Evolutionary conservation across 768 basidiomycete genomes (phyloP).

Genomic region (Coprinellus micaceus): DNA sequence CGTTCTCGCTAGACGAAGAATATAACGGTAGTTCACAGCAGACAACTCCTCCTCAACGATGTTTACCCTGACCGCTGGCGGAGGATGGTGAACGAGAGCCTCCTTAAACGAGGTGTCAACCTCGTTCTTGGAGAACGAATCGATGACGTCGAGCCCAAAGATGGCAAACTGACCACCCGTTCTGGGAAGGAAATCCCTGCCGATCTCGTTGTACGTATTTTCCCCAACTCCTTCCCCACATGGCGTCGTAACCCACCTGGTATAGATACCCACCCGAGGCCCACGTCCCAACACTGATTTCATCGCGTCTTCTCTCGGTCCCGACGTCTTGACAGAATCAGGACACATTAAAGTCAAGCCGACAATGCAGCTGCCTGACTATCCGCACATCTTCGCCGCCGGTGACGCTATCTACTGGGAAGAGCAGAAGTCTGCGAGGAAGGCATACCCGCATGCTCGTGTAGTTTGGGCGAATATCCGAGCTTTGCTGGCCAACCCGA

Average conservation of each 20-base stretch:
- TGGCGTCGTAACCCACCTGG: not conserved
- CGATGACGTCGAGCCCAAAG: slow-evolving; percentile 37
- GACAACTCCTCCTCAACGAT: slow-evolving; percentile 42
- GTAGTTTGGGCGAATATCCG: slow-evolving; percentile 16
- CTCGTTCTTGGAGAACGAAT: slow-evolving; percentile 38
- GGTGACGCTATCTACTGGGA: slow-evolving; percentile 21
- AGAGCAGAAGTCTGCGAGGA: slow-evolving; percentile 19
- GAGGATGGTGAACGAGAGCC: slow-evolving; percentile 33
- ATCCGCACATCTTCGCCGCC: slow-evolving; percentile 19
- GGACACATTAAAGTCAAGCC: slow-evolving; percentile 43
- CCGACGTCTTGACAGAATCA: slow-evolving; percentile 25
- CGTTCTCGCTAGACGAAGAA: slow-evolving; percentile 29
- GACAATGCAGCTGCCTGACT: slow-evolving; percentile 27
- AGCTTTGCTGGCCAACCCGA: slow-evolving; percentile 11
- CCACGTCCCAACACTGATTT: slow-evolving; percentile 45
- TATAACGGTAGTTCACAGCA: slow-evolving; percentile 56
- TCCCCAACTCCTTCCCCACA: not conserved
- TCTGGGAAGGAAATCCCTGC: slow-evolving; percentile 39
- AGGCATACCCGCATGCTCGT: slow-evolving; percentile 15
- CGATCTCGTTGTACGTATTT: slow-evolving; percentile 47
- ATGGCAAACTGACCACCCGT: slow-evolving; percentile 10
- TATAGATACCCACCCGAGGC: slow-evolving; percentile 29
- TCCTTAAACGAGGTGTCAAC: slow-evolving; percentile 40
- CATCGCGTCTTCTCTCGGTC: slow-evolving; percentile 35
- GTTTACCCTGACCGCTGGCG: slow-evolving; percentile 50